A percentile compares a stretch with the other conserved stretches of the same genome.
These are phyloP conservation scores for Globisporangium lucens DNA, from an alignment of 352 stramenopile genomes.

Conservation along the genomic window DNA sequence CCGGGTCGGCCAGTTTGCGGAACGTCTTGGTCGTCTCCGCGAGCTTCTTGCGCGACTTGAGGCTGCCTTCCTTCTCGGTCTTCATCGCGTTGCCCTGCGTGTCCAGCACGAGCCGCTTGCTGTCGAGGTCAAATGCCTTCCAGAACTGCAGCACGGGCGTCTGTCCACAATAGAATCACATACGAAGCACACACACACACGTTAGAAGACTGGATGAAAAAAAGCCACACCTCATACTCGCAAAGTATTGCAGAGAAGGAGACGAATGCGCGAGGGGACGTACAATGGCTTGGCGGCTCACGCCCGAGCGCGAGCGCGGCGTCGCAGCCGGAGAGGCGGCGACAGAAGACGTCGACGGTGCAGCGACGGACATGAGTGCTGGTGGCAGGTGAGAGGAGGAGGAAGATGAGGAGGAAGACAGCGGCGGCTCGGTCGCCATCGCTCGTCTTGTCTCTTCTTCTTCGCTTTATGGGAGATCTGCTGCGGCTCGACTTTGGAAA, in stretches of 20 bases:
- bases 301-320: slow-evolving; percentile 13
- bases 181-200: neutral
- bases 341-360: neutral
- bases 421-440: slow-evolving; percentile 6
- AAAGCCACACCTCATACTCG: neutral
- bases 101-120: slow-evolving; percentile 76
- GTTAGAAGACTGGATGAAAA: neutral
- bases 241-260: neutral
- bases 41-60: slow-evolving; percentile 80
- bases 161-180: slow-evolving; percentile 16
- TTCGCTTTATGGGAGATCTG: neutral
- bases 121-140: slow-evolving; percentile 87
- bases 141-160: slow-evolving; percentile 76
- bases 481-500: too few species aligned
- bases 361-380: neutral
- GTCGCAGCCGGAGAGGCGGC: neutral
- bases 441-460: neutral
- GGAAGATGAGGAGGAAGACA: neutral
- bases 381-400: neutral
- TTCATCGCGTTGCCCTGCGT: slow-evolving; percentile 79
- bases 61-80: slow-evolving; percentile 77
- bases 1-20: slow-evolving; percentile 60
- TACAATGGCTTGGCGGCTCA: slow-evolving; percentile 35
- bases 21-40: slow-evolving; percentile 86
- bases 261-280: slow-evolving; percentile 3